Percentiles rank a stretch among this genome's conserved stretches.
These are phyloP conservation scores for Umbelopsis sp. DNA, from an alignment of 192 early-diverging fungal genomes.

Conservation along the genomic window DNA sequence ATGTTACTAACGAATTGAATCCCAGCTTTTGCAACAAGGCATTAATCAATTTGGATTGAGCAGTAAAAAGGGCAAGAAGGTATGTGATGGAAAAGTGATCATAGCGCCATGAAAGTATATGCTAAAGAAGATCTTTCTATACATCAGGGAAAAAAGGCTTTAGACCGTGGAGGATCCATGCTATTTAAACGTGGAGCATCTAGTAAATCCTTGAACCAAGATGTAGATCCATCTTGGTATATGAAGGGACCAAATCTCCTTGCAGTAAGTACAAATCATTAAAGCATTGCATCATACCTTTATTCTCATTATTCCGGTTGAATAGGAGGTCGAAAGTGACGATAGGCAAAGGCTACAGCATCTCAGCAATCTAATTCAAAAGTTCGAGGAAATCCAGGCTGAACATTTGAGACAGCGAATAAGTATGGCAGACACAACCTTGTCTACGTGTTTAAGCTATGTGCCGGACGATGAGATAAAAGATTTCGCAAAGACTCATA, in stretches of 20 bases:
- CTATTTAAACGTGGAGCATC: constrained; percentile 18
- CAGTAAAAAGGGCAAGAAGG: constrained; percentile 18
- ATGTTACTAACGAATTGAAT: background rate
- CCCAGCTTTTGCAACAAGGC: constrained; percentile 10
- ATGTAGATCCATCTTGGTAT: constrained; percentile 2
- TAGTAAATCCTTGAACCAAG: constrained; percentile 1
- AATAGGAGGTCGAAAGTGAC: constrained; percentile 2
- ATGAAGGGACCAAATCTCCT: constrained; percentile 13
- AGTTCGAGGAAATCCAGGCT: constrained; percentile 24
- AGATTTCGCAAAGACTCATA: background rate
- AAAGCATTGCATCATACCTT: background rate
- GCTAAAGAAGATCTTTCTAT: background rate
- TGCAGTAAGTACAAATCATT: background rate
- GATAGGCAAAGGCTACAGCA: constrained; percentile 11
- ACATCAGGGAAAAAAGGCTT: constrained; percentile 1
- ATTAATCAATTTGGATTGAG: constrained; percentile 14
- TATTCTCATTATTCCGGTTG: background rate
- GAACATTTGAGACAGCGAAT: constrained; percentile 16
- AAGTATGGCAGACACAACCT: constrained; percentile 17
- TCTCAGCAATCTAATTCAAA: background rate
- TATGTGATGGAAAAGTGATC: background rate
- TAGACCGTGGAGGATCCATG: background rate
- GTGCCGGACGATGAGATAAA: background rate
- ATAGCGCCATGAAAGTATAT: background rate
- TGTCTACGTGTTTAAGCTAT: constrained; percentile 32